Evolutionary conservation across 148 eudicot species (phyloP), one percentile per base, ranked within the genome.

Genomic region (Simmondsia chinensis): DNA sequence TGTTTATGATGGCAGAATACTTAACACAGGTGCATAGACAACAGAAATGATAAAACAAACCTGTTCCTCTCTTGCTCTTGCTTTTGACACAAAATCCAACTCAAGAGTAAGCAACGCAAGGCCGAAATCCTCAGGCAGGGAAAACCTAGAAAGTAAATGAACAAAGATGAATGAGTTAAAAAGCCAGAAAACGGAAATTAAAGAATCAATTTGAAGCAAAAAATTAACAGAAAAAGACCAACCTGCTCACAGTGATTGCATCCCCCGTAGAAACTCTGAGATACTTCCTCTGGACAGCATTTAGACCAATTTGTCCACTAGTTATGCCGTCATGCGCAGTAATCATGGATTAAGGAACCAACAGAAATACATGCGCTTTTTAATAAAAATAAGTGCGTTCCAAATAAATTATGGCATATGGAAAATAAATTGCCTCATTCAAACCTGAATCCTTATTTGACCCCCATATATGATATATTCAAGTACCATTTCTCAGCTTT

Each of bases 91-190:
- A 62, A 77, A 86, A 63, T 93, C 99, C 65, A 93, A 46, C 49
- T 93, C 99, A 18, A 93, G 77, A 15, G 79, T 77, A 35, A 93
- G 87, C 65, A 82, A 60, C 6, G 96, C 89, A 33, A 86, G 75
- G 59, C 53, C 64, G 52, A 79, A 93, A 52, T 70, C 41, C 41
- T 93, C 94, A 39, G 99, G 94, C 34, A 81, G 89, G 14, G 60
- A 14, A 28, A 81, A 85, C 48, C 95, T 85, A 50, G 18, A 59
- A 43, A 19, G 25, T 40, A 26, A 21, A 32, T 12, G 32, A 27
- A 10, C 5, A 23, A 8, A 45, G 26, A 19, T 15, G 17, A 33
- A 30, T 26, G 9, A 48, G n/a, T n/a, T n/a, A 46, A 10, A n/a
- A 62, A 20, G 31, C 22, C 35, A 15, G 9, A 37, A 16, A 10